Evolutionary conservation across 768 basidiomycete genomes (phyloP), one percentile per base, ranked within the genome.

Genomic region (Tremella yokohamensis): DNA sequence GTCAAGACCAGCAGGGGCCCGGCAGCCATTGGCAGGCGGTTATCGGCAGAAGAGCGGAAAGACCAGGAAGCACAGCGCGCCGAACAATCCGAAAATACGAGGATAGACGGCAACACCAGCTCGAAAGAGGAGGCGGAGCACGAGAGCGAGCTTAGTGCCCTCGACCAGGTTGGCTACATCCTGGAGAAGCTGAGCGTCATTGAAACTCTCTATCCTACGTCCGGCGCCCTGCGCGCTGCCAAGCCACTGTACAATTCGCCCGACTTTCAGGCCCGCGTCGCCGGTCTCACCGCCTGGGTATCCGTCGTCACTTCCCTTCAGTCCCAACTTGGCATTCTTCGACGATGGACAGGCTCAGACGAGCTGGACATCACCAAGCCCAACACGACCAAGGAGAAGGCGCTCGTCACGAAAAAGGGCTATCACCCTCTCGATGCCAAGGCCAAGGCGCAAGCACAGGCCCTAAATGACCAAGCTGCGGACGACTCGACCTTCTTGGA

Each of bases 331-430:
- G 76, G 80, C 22, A 82, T 90, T 38, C 80, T 98, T 22, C 87
- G 88, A 63, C 85, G 86, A 61, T 97, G 94, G 94, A 97, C 94
- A 0, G 92, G 90, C 15, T 90, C 87, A 74, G 88, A 91, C 62
- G 87, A 86, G 18, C 81, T 98, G 52, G 89, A 96, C 70, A 88
- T 97, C 54, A 88, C 84, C 37, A 85, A 87, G 60, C 88, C 89
- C 9, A 84, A 84, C 62, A 84, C 87, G 16, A 84, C 79, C 54
- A 81, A 83, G 12, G 87, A 89, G 57, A 64, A 67, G 40, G 73
- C 75, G 3, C 60, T 76, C 13, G 67, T 73, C 19, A 66, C 57
- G 20, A 71, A 67, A 39, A 63, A 60, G 38, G 56, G 65, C 1
- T 72, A 72, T 49, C 70, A 72, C 56, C 67, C 69, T 0, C 57